phyloP scores from a whole-genome alignment of 2,329 filamentous ascomycete species.

The Laburnicola sp. region DNA sequence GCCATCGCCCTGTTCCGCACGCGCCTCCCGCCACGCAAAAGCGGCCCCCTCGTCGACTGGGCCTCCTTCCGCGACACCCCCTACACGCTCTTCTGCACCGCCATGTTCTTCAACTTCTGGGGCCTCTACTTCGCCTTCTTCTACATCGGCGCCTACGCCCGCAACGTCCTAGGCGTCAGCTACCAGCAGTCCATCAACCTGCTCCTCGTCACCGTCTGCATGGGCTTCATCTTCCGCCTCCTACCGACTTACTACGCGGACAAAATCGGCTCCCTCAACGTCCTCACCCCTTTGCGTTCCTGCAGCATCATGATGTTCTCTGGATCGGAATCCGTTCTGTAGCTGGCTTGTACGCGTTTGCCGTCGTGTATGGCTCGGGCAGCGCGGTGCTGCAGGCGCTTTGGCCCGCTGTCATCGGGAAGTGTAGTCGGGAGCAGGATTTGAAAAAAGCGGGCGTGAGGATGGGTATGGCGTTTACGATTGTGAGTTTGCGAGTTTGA shows the following conservation, averaged over 20 bases:
- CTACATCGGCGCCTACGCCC: conserved; percentile 47
- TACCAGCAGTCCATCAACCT: conserved; percentile 38
- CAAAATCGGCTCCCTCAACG: conserved; percentile 48
- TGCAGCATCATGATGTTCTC: conserved; percentile 45
- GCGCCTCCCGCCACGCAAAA: conserved; percentile 41
- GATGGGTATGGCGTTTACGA: conserved; percentile 44
- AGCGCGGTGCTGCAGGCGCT: conserved; percentile 38
- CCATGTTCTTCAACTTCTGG: conserved; percentile 33
- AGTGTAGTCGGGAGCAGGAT: conserved; percentile 38
- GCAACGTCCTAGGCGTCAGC: conserved; percentile 38
- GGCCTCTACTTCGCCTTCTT: conserved; percentile 46
- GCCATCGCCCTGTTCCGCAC: conserved; percentile 3
- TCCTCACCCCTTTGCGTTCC: conserved; percentile 46
- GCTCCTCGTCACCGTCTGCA: conserved; percentile 52
- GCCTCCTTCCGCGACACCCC: conserved; percentile 41
- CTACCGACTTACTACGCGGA: conserved; percentile 52
- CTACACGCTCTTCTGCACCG: conserved; percentile 36
- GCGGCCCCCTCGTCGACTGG: conserved; percentile 43
- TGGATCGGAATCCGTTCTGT: conserved; percentile 37
- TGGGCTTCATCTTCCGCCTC: conserved; percentile 55
- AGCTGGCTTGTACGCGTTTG: conserved; percentile 34
- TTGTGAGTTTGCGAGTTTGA: conserved; percentile 42
- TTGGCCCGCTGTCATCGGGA: conserved; percentile 32
- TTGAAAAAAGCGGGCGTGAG: conserved; percentile 39
- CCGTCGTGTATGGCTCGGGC: conserved; percentile 34